Conservation (phyloP, 2,329 filamentous ascomycete species). For the Colletotrichum sp. region DNA sequence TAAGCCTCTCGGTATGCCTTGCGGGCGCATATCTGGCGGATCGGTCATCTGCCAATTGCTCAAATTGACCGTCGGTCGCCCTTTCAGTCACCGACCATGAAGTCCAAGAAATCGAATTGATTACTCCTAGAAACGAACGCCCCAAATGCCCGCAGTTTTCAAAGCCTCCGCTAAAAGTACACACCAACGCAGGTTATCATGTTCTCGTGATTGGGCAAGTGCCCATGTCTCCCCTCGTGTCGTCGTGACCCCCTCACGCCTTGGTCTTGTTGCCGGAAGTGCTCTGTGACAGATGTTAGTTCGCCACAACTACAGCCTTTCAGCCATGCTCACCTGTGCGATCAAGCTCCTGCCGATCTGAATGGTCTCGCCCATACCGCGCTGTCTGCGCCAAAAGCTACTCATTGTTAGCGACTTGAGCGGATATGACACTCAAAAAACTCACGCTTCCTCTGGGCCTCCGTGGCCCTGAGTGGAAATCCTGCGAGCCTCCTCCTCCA, state of each 20-base stretch:
- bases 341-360: slow-evolving; percentile 61
- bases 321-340: slow-evolving; percentile 40
- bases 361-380: slow-evolving; percentile 62
- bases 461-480: slow-evolving; percentile 55
- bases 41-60: not conserved
- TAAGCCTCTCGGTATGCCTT: slow-evolving; percentile 1
- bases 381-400: slow-evolving; percentile 69
- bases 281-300: not conserved
- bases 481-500: slow-evolving; percentile 68
- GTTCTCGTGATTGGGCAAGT: not conserved
- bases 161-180: not conserved
- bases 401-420: not conserved
- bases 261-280: slow-evolving; percentile 15
- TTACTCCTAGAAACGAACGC: not conserved
- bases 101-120: not conserved
- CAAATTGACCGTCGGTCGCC: slow-evolving; percentile 1
- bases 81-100: not conserved
- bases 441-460: slow-evolving; percentile 57
- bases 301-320: too few species aligned
- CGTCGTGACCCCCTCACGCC: not conserved
- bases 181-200: not conserved
- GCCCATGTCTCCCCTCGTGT: not conserved
- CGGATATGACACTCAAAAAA: not conserved
- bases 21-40: not conserved
- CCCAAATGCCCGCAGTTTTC: not conserved